phyloP scores from a whole-genome alignment of 495 filamentous ascomycete genomes.

The Rostrohypoxylon terebratum region DNA sequence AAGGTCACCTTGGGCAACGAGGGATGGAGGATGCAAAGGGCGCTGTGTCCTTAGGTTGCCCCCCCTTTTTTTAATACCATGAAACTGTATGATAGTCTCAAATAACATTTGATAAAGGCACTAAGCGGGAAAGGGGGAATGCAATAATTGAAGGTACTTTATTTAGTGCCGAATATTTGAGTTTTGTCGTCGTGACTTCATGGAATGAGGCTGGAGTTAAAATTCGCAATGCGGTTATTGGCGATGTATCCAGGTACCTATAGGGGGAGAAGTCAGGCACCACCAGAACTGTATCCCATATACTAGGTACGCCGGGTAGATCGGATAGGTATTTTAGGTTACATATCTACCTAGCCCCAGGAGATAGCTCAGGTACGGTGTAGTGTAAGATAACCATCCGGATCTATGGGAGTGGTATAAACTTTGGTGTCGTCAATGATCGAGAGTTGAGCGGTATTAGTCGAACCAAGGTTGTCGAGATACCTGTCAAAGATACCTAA shows the following conservation, averaged over 20 bases:
- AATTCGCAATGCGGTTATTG: background rate
- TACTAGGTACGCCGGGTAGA: background rate
- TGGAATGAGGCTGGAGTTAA: conserved; percentile 29
- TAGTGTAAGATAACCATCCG: background rate
- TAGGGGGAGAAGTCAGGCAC: background rate
- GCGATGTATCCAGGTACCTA: background rate
- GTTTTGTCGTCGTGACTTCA: background rate
- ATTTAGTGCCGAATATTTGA: background rate
- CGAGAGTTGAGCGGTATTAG: background rate
- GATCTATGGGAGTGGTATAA: background rate
- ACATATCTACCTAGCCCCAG: no score
- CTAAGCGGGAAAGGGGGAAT: conserved; percentile 3
- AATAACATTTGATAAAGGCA: conserved; percentile 17
- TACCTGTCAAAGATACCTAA: background rate
- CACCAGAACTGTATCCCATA: background rate
- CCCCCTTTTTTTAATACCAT: background rate
- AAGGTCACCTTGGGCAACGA: conserved; percentile 46
- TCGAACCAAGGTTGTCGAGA: background rate
- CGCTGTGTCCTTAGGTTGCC: conserved; percentile 30
- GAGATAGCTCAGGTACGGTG: background rate
- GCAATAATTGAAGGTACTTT: conserved; percentile 10
- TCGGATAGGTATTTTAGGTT: background rate
- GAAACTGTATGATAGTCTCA: conserved; percentile 33
- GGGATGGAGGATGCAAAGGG: conserved; percentile 26
- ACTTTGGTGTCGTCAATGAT: background rate